Percentiles rank a stretch among this genome's conserved stretches.
These are phyloP conservation scores for Aspergillus leporis DNA, from an alignment of 495 filamentous ascomycete species.

Conservation along the genomic window DNA sequence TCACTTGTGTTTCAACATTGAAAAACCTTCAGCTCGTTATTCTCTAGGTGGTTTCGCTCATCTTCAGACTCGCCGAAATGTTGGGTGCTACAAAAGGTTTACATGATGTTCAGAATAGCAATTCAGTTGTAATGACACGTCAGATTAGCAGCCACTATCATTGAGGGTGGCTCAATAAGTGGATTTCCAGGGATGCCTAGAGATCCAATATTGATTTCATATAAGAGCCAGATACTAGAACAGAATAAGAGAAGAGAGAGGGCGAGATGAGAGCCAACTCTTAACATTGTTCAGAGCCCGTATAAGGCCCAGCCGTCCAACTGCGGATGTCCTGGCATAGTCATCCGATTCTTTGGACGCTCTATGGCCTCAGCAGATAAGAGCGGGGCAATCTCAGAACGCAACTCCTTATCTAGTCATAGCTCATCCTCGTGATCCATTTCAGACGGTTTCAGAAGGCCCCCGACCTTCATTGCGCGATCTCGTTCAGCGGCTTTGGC, in stretches of 20 bases:
- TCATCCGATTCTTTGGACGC: conserved; percentile 9
- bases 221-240: conserved; percentile 9
- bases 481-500: conserved; percentile 80
- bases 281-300: conserved; percentile 29
- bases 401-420: conserved; percentile 74
- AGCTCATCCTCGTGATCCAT: conserved; percentile 90
- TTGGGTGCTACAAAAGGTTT: background rate
- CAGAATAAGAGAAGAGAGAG: background rate
- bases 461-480: conserved; percentile 87
- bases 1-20: too few species aligned
- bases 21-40: background rate
- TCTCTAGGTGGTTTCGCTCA: background rate
- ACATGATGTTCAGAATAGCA: background rate
- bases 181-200: background rate
- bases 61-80: background rate
- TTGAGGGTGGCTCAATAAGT: background rate
- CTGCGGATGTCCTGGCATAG: conserved; percentile 23
- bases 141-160: background rate
- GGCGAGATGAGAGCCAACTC: conserved; percentile 4
- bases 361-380: conserved; percentile 16
- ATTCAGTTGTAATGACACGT: background rate
- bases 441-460: conserved; percentile 88
- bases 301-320: conserved; percentile 46
- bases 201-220: conserved; percentile 12
- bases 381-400: conserved; percentile 51